A percentile compares a stretch with the other conserved stretches of the same genome.
Conservation (phyloP, 345 rosid species). For the Eucalyptus lansdowneana region DNA sequence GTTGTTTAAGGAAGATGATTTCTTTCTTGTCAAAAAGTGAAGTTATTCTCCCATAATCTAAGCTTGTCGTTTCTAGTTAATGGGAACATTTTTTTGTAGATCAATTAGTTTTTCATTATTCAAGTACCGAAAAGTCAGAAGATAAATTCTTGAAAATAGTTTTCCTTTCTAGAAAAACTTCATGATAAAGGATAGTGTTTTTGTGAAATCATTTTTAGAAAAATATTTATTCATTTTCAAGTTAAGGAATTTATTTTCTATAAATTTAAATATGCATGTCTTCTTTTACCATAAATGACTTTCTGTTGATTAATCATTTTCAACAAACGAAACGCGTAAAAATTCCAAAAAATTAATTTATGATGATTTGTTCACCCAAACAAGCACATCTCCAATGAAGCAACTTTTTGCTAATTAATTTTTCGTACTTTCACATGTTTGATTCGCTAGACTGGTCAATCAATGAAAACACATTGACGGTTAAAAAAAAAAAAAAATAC, state of each 20-base stretch:
- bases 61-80: neutral
- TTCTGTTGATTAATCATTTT: accelerated
- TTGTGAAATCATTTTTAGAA: neutral
- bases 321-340: accelerated
- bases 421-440: neutral
- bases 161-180: neutral
- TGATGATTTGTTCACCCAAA: neutral
- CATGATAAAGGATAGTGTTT: neutral
- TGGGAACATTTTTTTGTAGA: neutral
- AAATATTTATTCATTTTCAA: neutral
- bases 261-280: accelerated
- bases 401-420: neutral
- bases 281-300: accelerated
- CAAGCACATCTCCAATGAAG: neutral
- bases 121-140: accelerated
- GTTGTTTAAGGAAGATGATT: accelerated
- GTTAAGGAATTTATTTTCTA: neutral
- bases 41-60: neutral
- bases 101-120: neutral
- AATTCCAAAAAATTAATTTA: neutral
- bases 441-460: neutral
- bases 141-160: accelerated
- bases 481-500: accelerated
- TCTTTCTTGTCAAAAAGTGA: neutral
- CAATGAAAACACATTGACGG: accelerated